Conservation (phyloP, 331 rosid genomes). For the Spiraea crenata region DNA sequence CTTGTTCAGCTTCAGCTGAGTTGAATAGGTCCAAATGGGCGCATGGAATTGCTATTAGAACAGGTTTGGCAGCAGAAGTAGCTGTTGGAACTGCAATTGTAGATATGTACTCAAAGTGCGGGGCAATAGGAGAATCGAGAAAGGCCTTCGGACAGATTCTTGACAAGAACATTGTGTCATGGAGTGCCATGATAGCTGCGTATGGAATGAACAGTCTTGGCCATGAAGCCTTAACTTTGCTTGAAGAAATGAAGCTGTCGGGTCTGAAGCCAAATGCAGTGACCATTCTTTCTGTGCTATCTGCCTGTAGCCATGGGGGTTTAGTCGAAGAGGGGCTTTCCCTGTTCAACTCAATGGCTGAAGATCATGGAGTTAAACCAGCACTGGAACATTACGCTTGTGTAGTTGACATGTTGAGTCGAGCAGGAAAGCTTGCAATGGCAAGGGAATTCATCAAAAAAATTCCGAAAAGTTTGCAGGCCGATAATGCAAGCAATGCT, state of each 20-base stretch:
- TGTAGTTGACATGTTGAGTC: conserved; percentile 43
- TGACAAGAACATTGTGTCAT: conserved; percentile 32
- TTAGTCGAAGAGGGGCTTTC: conserved; percentile 40
- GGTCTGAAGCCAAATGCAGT: conserved; percentile 38
- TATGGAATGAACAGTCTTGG: conserved; percentile 44
- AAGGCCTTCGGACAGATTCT: conserved; percentile 36
- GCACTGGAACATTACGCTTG: conserved; percentile 44
- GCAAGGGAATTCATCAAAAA: conserved; percentile 38
- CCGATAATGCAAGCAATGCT: conserved; percentile 21
- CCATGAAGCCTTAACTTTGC: conserved; percentile 29
- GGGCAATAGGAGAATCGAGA: conserved; percentile 39
- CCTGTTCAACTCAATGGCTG: conserved; percentile 34
- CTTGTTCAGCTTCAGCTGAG: conserved; percentile 34
- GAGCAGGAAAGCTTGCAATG: conserved; percentile 37
- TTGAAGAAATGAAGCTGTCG: conserved; percentile 31
- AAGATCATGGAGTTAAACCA: conserved; percentile 31
- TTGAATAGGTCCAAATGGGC: conserved; percentile 41
- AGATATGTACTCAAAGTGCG: conserved; percentile 50
- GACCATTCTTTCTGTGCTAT: conserved; percentile 37
- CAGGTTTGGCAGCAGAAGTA: conserved; percentile 30
- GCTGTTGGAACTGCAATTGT: conserved; percentile 40
- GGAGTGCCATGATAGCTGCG: conserved; percentile 48
- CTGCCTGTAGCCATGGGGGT: conserved; percentile 51
- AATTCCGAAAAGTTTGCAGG: conserved; percentile 36
- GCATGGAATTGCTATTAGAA: conserved; percentile 38